Evolutionary conservation across 2,329 filamentous ascomycete genomes (phyloP), one percentile per base, ranked within the genome.

Genomic region (Aspergillus bombycis): DNA sequence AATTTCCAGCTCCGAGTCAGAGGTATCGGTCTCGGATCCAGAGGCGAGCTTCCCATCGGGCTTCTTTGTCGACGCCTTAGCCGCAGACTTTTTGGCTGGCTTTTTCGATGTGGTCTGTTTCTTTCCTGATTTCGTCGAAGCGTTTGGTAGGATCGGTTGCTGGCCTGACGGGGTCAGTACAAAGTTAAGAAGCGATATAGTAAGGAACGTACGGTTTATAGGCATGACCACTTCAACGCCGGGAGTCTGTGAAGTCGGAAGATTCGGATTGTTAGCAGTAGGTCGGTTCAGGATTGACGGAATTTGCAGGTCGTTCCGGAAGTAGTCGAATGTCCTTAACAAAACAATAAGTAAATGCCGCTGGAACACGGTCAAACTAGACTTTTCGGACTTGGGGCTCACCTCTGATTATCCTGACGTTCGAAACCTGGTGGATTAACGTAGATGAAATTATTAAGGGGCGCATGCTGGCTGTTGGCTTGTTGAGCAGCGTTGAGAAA

Each of bases 1-100:
- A 58, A 81, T 77, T 60, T 87, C 85, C 59, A 84, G 79, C 23
- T 80, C 77, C 1, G 84, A 84, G 45, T 79, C 76, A 65, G 86
- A 68, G 77, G 68, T 85, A 55, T 84, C 83, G 62, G 85, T 83
- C 19, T 77, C 78, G 4, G 83, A 83, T 57, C 75, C 80, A 12
- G 79, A 83, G 28, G 79, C 79, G 48, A 80, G 79, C 38, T 65
- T 70, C 10, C 64, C 66, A 52, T 64, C 62, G 3, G 56, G 32
- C 57, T 70, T 76, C 60, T 76, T 78, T 23, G 57, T 50, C 16
- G 60, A 52, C 12, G 54, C 26, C 64, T 76, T 75, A 36, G 58
- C 64, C 21, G 66, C 50, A 1, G 60, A 34, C 57, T 74, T 76
- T 54, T 67, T 75, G 5, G 69, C 36, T 43, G 65, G 62, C 54